Evolutionary conservation across 202 grass and related monocot genomes (phyloP).

Genomic region (Setaria italica): DNA sequence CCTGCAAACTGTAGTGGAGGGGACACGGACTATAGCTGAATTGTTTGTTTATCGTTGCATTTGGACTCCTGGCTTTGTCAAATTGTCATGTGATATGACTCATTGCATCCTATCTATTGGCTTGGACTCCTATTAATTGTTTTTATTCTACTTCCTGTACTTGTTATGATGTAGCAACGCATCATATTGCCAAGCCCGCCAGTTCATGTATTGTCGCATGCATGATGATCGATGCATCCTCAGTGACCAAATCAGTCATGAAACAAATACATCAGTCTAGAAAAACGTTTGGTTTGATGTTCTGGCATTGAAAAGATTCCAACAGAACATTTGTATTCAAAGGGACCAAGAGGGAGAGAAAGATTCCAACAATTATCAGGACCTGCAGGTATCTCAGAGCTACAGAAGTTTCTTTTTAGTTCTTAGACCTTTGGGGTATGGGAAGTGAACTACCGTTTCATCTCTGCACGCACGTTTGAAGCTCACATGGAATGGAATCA

Average conservation of each 20-base stretch:
- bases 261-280: too few species aligned
- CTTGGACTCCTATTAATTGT: not conserved
- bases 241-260: too few species aligned
- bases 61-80: slow-evolving; percentile 2
- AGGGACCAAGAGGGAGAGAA: too few species aligned
- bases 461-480: not conserved
- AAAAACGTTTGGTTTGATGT: not conserved
- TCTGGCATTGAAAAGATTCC: slow-evolving; percentile 6
- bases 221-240: too few species aligned
- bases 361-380: too few species aligned
- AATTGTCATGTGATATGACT: slow-evolving; percentile 17
- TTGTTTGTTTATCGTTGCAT: not conserved
- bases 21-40: not conserved
- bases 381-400: too few species aligned
- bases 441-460: not conserved
- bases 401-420: too few species aligned
- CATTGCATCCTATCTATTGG: not conserved
- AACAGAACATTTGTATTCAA: too few species aligned
- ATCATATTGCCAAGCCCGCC: not conserved
- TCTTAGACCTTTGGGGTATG: not conserved
- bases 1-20: slow-evolving; percentile 7
- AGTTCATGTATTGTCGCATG: too few species aligned
- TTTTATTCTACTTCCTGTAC: not conserved
- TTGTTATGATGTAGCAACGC: not conserved
- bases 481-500: slow-evolving; percentile 3